Base-by-base conservation (phyloP, 768 basidiomycete genomes). In the Mycena pura region DNA sequence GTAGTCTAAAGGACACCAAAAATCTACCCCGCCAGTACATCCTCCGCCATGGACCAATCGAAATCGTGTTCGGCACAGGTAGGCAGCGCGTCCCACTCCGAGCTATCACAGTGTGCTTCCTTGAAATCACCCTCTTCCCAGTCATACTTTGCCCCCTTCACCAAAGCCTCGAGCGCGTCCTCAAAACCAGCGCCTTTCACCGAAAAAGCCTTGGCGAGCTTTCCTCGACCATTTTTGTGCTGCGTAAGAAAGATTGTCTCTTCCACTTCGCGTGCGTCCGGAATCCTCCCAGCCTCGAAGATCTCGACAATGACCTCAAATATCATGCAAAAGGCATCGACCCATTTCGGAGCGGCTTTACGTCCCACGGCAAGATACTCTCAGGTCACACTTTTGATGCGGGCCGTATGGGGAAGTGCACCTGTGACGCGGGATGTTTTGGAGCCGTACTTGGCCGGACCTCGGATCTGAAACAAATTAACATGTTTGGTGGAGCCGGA, bases 231-330 rank as follows among this genome's bases (percentile, higher is more conserved):
- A 0, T 25, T 43, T 28, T 50, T 15, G 24, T 59, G 14, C 10
- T 2, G 8, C 6, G 6, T 21, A n/a, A 57, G 34, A 7, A 10
- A 19, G 21, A 44, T 19, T 17, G 43, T 34, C 31, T 34, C 5
- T 19, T 45, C 54, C 13, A 56, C 9, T 27, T 46, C 32, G 3
- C 6, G 8, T 0, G 34, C 34, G 13, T 11, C 28, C 13, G 57
- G 57, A 15, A 58, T 43, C 39, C 10, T 14, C 28, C 57, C 57
- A 5, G 57, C 48, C 13, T 41, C 40, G 19, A 58, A 58, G 7
- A 50, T 49, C 2, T 41, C 48, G 7, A 22, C 3, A 22, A 58
- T 50, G 31, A 31, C 14, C 29, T 32, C n/a, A 29, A 58, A 58
- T n/a, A 58, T 15, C 31, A 58, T 32, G 1, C 29, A 9, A 14